phyloP scores from a whole-genome alignment of 257 asterid species.

The Capsicum baccatum region DNA sequence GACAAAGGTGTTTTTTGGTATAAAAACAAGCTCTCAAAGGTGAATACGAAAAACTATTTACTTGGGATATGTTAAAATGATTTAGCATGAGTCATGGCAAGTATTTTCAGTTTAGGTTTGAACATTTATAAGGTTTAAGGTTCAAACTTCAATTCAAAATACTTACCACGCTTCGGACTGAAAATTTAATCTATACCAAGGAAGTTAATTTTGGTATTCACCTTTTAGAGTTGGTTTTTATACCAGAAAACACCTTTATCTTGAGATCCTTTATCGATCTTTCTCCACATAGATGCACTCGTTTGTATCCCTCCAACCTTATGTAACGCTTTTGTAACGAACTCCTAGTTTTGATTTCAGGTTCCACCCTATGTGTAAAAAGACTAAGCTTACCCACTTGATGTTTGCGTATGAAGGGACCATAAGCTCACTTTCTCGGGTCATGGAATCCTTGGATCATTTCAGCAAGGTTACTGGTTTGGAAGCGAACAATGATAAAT shows the following conservation, averaged over 20 bases:
- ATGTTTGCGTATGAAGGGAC: too few species aligned
- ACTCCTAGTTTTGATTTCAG: neutral
- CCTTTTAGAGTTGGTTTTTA: neutral
- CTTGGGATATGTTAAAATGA: neutral
- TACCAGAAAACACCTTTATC: neutral
- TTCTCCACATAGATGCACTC: constrained; percentile 16
- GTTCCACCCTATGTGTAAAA: too few species aligned
- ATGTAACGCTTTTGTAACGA: neutral
- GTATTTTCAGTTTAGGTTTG: neutral
- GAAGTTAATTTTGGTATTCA: neutral
- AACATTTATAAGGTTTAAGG: neutral
- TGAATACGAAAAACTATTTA: neutral
- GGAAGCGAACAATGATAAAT: too few species aligned
- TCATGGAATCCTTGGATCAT: too few species aligned
- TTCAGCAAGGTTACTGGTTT: too few species aligned
- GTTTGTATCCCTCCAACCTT: neutral
- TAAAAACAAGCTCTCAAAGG: neutral
- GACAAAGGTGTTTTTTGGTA: neutral
- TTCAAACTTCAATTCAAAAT: neutral
- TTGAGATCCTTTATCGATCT: neutral
- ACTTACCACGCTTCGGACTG: neutral
- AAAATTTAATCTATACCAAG: neutral
- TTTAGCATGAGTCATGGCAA: neutral
- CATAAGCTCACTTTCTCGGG: too few species aligned
- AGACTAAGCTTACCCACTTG: too few species aligned